A percentile compares a stretch with the other conserved stretches of the same genome.
Conservation (phyloP, 2,329 filamentous ascomycete genomes). For the Juglanconis sp. region DNA sequence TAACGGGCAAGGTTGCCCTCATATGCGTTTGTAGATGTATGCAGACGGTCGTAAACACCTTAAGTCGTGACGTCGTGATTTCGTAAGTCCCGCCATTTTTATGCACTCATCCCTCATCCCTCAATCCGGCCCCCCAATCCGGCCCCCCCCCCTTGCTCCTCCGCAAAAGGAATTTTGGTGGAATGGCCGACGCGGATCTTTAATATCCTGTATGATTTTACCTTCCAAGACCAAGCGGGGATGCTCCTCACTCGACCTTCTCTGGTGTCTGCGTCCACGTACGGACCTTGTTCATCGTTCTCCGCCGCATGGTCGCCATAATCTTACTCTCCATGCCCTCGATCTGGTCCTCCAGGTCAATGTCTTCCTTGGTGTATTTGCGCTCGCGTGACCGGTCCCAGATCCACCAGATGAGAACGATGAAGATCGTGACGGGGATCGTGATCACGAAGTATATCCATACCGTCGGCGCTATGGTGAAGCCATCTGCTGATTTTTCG, state of each 20-base stretch:
- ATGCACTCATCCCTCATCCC: not conserved
- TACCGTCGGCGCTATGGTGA: constrained; percentile 47
- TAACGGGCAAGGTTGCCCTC: not conserved
- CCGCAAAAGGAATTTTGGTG: not conserved
- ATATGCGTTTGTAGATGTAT: not conserved
- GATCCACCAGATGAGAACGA: constrained; percentile 54
- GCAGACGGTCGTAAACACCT: not conserved
- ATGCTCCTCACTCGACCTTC: constrained; percentile 13
- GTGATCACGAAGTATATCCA: constrained; percentile 65
- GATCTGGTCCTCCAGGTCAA: constrained; percentile 52
- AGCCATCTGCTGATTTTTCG: constrained; percentile 26
- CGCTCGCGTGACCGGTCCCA: constrained; percentile 50
- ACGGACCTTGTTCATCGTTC: constrained; percentile 53
- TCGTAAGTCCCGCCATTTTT: not conserved
- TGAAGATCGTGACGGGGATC: constrained; percentile 52
- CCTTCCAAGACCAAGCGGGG: not conserved
- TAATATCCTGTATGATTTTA: not conserved
- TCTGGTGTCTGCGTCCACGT: constrained; percentile 43
- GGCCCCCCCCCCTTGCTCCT: not conserved
- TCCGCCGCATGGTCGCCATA: constrained; percentile 52
- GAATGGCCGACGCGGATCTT: not conserved
- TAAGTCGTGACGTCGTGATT: not conserved
- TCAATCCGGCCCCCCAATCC: not conserved
- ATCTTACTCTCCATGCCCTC: constrained; percentile 56
- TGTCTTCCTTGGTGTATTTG: constrained; percentile 46